Evolutionary conservation across 1,284 basidiomycete genomes (phyloP).

Genomic region (Cryptococcus depauperatus): DNA sequence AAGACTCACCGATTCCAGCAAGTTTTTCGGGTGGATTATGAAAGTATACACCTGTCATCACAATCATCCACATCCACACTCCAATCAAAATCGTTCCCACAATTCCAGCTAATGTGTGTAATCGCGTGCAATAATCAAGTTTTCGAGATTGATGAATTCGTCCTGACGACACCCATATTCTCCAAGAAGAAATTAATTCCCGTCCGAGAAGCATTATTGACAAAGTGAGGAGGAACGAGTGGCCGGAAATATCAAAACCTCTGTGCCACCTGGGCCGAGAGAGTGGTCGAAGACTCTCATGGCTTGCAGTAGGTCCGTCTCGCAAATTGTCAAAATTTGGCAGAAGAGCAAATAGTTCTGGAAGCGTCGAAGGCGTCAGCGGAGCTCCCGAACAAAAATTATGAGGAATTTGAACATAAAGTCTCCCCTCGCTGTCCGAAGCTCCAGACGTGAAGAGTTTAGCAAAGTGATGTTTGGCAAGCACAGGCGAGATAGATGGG

Average conservation of each 20-base stretch:
- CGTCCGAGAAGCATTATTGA: constrained; percentile 70
- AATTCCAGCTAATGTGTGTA: constrained; percentile 16
- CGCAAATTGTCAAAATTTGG: background rate
- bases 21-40: constrained; percentile 82
- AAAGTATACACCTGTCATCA: constrained; percentile 82
- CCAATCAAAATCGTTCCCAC: constrained; percentile 48
- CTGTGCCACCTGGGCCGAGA: constrained; percentile 46
- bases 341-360: constrained; percentile 54
- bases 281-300: constrained; percentile 9
- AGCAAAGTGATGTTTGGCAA: constrained; percentile 6
- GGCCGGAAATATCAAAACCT: constrained; percentile 91
- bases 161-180: constrained; percentile 4
- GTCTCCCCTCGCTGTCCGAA: background rate
- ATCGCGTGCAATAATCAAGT: too few relatives aligned
- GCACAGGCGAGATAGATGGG: constrained; percentile 5
- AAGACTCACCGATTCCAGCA: constrained; percentile 61
- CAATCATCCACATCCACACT: constrained; percentile 66
- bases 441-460: constrained; percentile 11
- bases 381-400: constrained; percentile 54
- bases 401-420: constrained; percentile 22
- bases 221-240: constrained; percentile 84
- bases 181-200: constrained; percentile 53
- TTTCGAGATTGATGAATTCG: constrained; percentile 11
- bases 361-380: constrained; percentile 57
- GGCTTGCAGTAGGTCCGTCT: constrained; percentile 10